phyloP scores from a whole-genome alignment of 2,329 filamentous ascomycete species.

The Alternaria metachromatica region DNA sequence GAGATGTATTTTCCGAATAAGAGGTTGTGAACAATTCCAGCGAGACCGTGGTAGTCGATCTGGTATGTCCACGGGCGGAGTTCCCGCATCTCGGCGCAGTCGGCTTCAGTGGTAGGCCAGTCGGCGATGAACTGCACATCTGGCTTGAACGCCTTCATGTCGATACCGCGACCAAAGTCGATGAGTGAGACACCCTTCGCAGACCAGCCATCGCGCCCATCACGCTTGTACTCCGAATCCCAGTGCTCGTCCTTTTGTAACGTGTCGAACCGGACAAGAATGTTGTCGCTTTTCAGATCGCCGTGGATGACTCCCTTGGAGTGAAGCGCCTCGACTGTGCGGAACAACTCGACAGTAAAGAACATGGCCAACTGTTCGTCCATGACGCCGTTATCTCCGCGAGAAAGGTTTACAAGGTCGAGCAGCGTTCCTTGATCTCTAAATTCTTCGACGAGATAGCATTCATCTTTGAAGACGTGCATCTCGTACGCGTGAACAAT shows the following conservation, averaged over 20 bases:
- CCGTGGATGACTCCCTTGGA: conserved; percentile 82
- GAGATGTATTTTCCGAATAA: conserved; percentile 97
- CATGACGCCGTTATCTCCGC: conserved; percentile 76
- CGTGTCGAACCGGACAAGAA: conserved; percentile 80
- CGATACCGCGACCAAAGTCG: conserved; percentile 93
- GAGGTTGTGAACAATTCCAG: conserved; percentile 84
- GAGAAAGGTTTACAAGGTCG: conserved; percentile 90
- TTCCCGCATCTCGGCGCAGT: conserved; percentile 96
- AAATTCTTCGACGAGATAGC: conserved; percentile 86
- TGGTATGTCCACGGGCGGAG: conserved; percentile 96
- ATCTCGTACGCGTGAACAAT: conserved; percentile 86
- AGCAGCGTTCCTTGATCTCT: conserved; percentile 89
- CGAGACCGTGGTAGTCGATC: conserved; percentile 93
- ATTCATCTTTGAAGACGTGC: conserved; percentile 89
- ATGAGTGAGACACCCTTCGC: conserved; percentile 84
- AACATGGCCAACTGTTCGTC: conserved; percentile 95
- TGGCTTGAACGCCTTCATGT: conserved; percentile 82
- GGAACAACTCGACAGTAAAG: conserved; percentile 88
- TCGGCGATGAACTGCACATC: conserved; percentile 91
- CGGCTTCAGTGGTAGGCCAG: conserved; percentile 86
- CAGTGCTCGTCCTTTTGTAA: conserved; percentile 56
- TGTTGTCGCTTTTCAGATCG: conserved; percentile 95
- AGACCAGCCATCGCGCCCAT: conserved; percentile 79
- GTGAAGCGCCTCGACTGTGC: conserved; percentile 88
- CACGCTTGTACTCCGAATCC: conserved; percentile 70